These are phyloP conservation scores for Nyssa sinensis DNA, from an alignment of 148 eudicot species.

Conservation along the genomic window DNA sequence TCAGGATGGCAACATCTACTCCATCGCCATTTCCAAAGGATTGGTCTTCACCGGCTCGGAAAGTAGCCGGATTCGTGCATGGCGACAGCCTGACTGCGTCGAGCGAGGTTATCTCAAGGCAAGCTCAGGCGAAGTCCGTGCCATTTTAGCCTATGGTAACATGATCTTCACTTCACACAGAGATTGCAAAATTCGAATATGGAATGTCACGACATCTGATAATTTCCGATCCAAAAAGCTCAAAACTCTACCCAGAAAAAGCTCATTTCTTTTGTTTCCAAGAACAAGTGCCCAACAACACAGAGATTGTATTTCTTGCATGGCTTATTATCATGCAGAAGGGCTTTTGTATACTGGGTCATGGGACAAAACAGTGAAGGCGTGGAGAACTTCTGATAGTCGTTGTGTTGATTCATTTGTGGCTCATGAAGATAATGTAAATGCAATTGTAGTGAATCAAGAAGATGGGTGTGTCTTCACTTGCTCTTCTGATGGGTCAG, in stretches of 20 bases:
- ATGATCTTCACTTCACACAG: slow-evolving; percentile 47
- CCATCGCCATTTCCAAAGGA: slow-evolving; percentile 30
- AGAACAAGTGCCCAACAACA: slow-evolving; percentile 26
- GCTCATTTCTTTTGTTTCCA: slow-evolving; percentile 2
- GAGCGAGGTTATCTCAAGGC: slow-evolving; percentile 43
- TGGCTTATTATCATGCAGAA: slow-evolving; percentile 56
- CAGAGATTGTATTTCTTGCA: slow-evolving; percentile 48
- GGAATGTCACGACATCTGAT: slow-evolving; percentile 25
- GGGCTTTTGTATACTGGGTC: slow-evolving; percentile 53
- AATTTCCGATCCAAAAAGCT: slow-evolving; percentile 34
- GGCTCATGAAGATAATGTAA: slow-evolving; percentile 51
- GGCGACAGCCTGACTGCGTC: slow-evolving; percentile 42
- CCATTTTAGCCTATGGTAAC: slow-evolving; percentile 41
- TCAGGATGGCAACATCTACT: slow-evolving; percentile 37
- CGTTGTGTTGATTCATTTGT: slow-evolving; percentile 48
- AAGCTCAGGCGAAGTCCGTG: slow-evolving; percentile 32
- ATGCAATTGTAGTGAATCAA: slow-evolving; percentile 46
- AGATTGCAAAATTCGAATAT: slow-evolving; percentile 39
- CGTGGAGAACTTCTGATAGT: slow-evolving; percentile 41
- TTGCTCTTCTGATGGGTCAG: slow-evolving; percentile 53
- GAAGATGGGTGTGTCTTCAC: slow-evolving; percentile 57
- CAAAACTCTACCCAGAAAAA: slow-evolving; percentile 32
- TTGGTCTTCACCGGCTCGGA: slow-evolving; percentile 45
- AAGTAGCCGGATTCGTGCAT: slow-evolving; percentile 44
- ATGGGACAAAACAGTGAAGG: slow-evolving; percentile 49